A percentile compares a stretch with the other conserved stretches of the same genome.
phyloP scores from a whole-genome alignment of 148 eudicot genomes.

The Silene latifolia region DNA sequence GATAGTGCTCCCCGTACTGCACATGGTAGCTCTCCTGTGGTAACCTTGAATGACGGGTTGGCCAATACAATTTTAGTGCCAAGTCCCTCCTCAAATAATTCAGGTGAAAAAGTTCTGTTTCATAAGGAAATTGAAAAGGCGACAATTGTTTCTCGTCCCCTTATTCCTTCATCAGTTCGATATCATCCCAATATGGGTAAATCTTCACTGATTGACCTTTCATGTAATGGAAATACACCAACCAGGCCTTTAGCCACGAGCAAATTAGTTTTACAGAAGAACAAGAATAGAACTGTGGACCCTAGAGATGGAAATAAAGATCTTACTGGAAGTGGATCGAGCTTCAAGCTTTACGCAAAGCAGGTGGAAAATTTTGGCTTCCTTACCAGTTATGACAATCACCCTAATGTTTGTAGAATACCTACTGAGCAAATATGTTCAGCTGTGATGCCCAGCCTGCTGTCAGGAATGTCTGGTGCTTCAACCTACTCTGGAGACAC shows the following conservation, averaged over 20 bases:
- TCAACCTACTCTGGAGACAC: slow-evolving; percentile 22
- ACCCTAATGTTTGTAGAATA: slow-evolving; percentile 14
- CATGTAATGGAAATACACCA: slow-evolving; percentile 22
- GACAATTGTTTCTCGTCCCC: slow-evolving; percentile 24
- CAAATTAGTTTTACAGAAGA: slow-evolving; percentile 23
- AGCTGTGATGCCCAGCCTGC: slow-evolving; percentile 14
- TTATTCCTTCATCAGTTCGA: slow-evolving; percentile 22
- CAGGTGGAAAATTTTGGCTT: slow-evolving; percentile 29
- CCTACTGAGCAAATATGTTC: slow-evolving; percentile 22
- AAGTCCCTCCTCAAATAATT: slow-evolving; percentile 23
- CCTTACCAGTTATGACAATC: slow-evolving; percentile 24
- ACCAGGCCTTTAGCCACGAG: slow-evolving; percentile 16
- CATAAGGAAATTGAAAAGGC: slow-evolving; percentile 20
- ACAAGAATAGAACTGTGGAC: slow-evolving; percentile 23
- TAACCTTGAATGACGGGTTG: slow-evolving; percentile 23
- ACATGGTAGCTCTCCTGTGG: slow-evolving; percentile 23
- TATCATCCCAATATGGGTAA: slow-evolving; percentile 29
- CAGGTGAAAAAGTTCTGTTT: slow-evolving; percentile 19
- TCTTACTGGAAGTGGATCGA: slow-evolving; percentile 31
- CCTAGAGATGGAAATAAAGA: slow-evolving; percentile 20
- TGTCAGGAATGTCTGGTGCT: slow-evolving; percentile 24
- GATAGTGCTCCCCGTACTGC: slow-evolving; percentile 17
- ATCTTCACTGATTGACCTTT: slow-evolving; percentile 22
- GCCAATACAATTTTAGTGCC: slow-evolving; percentile 24
- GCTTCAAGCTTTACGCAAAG: slow-evolving; percentile 24